Evolutionary conservation across 306 rosid genomes (phyloP), one percentile per base, ranked within the genome.

Genomic region (Lablab purpureus): DNA sequence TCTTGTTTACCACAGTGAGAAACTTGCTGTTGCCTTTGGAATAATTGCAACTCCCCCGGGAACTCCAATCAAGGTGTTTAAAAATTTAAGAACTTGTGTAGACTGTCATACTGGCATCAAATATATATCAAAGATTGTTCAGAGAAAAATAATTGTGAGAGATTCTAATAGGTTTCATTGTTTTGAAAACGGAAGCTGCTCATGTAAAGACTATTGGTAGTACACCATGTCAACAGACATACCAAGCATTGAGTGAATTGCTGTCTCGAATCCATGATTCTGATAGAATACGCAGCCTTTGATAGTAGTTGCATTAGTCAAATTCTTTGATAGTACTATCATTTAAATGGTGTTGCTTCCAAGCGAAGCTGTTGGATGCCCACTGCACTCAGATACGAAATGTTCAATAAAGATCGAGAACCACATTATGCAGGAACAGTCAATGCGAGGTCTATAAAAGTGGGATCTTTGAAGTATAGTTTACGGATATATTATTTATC

Each of bases 51-150:
- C 43, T 62, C 67, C 67, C 22, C 43, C 67, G 7, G 67, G 67
- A 28, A 62, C 67, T 62, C 22, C 67, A 62, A 62, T 62, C 67
- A 62, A 62, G 67, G 67, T 62, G 17, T 62, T 62, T 30, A 62
- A 62, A 62, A 62, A 62, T 62, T 62, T 62, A 62, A 62, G 67
- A 62, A 62, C 43, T 62, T 62, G 67, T 62, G 67, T 62, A 15
- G 67, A 62, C 43, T 62, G 67, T 62, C 67, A 62, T 14, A 62
- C 67, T 7, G 67, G 43, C 67, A 62, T 62, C 67, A 62, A 62
- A 62, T 62, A 62, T 15, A 62, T 62, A 28, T 62, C 67, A 30
- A 62, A 62, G 67, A 62, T 62, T 30, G 67, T 62, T 30, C 67
- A 62, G 17, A 62, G 67, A 62, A 62, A 30, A 30, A 62, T 62